phyloP scores from a whole-genome alignment of 1,284 basidiomycete species.

The Pseudozyma sp. region DNA sequence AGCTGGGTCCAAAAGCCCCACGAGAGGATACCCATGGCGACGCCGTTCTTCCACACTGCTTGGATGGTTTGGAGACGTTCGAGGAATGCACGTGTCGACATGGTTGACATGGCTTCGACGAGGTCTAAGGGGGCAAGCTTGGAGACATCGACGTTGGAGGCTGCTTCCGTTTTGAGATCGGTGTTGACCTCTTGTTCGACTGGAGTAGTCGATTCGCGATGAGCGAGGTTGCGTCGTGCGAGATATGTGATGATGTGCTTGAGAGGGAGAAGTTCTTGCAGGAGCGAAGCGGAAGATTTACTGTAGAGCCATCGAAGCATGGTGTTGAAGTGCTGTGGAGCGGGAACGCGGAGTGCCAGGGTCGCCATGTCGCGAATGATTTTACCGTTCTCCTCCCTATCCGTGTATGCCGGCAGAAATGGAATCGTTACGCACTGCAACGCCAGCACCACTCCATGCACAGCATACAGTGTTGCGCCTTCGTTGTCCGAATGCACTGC shows the following conservation, averaged over 20 bases:
- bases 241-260: conserved; percentile 30
- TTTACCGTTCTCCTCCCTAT: conserved; percentile 8
- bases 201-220: background rate
- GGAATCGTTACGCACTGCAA: conserved; percentile 54
- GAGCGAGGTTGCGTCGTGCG: conserved; percentile 12
- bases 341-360: conserved; percentile 30
- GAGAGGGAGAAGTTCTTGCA: conserved; percentile 44
- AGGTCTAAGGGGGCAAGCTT: conserved; percentile 20
- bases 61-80: conserved; percentile 38
- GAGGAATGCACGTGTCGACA: conserved; percentile 35
- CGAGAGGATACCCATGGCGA: conserved; percentile 44
- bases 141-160: background rate
- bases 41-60: conserved; percentile 50
- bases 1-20: conserved; percentile 39
- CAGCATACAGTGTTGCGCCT: conserved; percentile 31
- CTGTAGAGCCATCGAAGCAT: conserved; percentile 46
- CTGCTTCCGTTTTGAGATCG: background rate
- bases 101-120: conserved; percentile 34
- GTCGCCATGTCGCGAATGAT: conserved; percentile 21
- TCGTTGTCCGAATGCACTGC: conserved; percentile 35
- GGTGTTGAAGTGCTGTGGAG: conserved; percentile 29
- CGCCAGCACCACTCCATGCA: conserved; percentile 37
- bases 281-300: conserved; percentile 33
- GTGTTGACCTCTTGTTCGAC: background rate
- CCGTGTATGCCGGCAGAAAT: conserved; percentile 20